These are phyloP conservation scores for Staphylotrichum tortipilum DNA, from an alignment of 495 filamentous ascomycete species.

Conservation along the genomic window DNA sequence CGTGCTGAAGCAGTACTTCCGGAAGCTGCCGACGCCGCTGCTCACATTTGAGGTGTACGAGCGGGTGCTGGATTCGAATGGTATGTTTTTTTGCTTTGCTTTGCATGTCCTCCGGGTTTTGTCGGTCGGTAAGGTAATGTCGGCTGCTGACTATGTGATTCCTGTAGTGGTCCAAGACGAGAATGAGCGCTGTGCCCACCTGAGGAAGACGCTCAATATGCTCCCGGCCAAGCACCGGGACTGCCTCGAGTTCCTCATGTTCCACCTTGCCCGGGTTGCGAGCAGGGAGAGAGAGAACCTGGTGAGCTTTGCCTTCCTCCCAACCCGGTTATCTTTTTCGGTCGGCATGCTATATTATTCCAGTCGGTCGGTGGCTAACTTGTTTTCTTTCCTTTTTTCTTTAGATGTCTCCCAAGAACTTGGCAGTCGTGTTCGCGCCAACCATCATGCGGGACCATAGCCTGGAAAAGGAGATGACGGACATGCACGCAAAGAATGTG, in stretches of 20 bases:
- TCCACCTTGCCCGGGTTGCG: conserved; percentile 87
- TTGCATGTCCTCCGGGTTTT: no score
- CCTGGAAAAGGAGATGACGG: conserved; percentile 88
- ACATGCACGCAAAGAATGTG: conserved; percentile 85
- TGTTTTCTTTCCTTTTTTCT: no score
- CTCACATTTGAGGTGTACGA: conserved; percentile 94
- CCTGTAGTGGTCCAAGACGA: conserved; percentile 42
- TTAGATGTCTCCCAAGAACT: conserved; percentile 84
- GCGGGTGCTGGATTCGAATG: conserved; percentile 66
- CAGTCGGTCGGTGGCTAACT: no score
- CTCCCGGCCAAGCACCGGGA: conserved; percentile 77
- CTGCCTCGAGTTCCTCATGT: conserved; percentile 85
- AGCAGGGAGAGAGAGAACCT: conserved; percentile 72
- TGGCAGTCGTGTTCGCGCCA: conserved; percentile 95
- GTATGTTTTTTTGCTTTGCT: conserved; percentile 28
- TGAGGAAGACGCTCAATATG: conserved; percentile 62
- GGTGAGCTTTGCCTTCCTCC: conserved; percentile 30
- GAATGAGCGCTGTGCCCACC: conserved; percentile 53
- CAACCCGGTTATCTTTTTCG: not conserved
- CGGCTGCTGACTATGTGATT: no score
- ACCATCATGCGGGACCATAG: conserved; percentile 89
- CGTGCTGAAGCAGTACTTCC: conserved; percentile 95
- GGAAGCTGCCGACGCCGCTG: conserved; percentile 82
- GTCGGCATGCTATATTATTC: not conserved
- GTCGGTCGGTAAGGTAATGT: no score